Evolutionary conservation across 257 asterid species (phyloP), one percentile per base, ranked within the genome.

Genomic region (Plantago major): DNA sequence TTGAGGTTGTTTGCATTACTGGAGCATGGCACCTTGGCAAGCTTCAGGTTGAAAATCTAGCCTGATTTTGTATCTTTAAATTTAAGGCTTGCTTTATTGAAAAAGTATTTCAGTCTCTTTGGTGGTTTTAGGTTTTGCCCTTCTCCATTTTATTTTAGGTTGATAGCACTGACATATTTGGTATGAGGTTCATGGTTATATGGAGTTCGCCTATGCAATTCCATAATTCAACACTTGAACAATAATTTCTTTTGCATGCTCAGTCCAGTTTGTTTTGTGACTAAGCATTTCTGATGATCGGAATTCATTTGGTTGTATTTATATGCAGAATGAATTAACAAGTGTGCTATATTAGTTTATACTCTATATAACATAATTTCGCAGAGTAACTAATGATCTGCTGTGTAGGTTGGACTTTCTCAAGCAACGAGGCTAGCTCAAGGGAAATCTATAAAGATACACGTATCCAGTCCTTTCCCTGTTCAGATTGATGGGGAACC

Each of bases 1-100:
- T 88, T 66, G 96, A 88, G 79, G 96, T 88, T 71, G 96, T 85
- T 37, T 81, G 89, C 49, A 87, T 88, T 62, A 73, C 92, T 53
- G 96, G 96, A 65, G 84, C 95, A 62, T 88, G 96, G 96, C 96
- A 88, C 77, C 95, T 88, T 28, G 96, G 96, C 70, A 88, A 85
- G 71, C 95, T 88, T 66, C 96, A 88, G 89, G 96, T 88, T 57
- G 63, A 58, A 46, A 65, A 42, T 33, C 66, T 61, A 30, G 55
- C 51, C 58, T 66, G 10, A 58, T 1, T 22, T 22, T 22, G 26
- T 22, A 22, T 22, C 26, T 22, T 22, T 22, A n/a, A n/a, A n/a
- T n/a, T n/a, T n/a, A 22, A 33, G 40, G 40, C 40, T 33, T 33
- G 8, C 40, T 33, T 33, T 33, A 16, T 44, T 14, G 46, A 22